Evolutionary conservation across 2,329 filamentous ascomycete species (phyloP), one percentile per base, ranked within the genome.

Genomic region (Hypoxylon sp.): DNA sequence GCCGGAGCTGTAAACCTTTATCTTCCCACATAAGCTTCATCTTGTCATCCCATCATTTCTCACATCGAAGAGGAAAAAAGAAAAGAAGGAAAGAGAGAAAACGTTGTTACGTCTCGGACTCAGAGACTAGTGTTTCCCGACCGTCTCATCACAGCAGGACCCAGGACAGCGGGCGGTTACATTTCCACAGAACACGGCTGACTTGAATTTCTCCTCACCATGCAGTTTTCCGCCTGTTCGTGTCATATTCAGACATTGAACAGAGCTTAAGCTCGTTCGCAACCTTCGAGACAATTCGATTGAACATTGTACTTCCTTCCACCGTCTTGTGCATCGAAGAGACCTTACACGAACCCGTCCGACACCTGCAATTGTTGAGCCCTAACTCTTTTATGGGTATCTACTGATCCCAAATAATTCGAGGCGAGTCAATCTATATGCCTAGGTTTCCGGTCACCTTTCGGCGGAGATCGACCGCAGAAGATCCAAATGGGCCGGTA

Each of bases 361-460:
- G 43, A 50, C 40, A 46, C 23, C 37, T 45, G 40, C 49, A 27
- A 45, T 35, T 27, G 40, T 13, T 43, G 16, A 26, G 46, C 17
- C 26, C 31, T 32, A 12, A 31, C 40, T 51, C 35, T 53, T 66
- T 61, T 62, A 64, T 65, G 63, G 64, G 64, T 55, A 61, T 57
- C 19, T 56, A 37, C 40, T 61, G 51, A 62, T 4, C 51, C 40
- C 20, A 26, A 46, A 53, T 45, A 45, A 42, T 41, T 38, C 43
- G n/a, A 57, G 55, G 55, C 41, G 59, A 66, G 56, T 62, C 65
- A 55, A 67, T 71, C 74, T 77, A 77, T 70, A 85, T 85, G 82
- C 79, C 79, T 81, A 82, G 79, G 73, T 84, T 85, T 70, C 78
- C 80, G 56, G 78, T 79, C 67, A 73, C 77, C 57, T 84, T 84